Conservation (phyloP, 495 filamentous ascomycete genomes). For the Penicillium ochrochloron region DNA sequence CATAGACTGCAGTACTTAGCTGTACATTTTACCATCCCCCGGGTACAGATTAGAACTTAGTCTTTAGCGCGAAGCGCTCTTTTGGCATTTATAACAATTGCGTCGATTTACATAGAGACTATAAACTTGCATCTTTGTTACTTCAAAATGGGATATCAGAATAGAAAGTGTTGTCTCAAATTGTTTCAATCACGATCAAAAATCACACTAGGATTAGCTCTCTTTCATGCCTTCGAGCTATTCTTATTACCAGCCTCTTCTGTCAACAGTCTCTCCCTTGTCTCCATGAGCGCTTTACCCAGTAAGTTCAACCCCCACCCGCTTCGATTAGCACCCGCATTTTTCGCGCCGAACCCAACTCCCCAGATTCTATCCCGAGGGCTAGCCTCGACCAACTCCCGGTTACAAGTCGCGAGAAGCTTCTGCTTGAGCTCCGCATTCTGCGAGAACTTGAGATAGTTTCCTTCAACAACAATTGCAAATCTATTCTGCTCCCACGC, state of each 20-base stretch:
- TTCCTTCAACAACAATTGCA: neutral
- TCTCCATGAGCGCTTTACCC: conserved; percentile 1
- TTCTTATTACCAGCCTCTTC: neutral
- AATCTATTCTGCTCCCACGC: conserved; percentile 3
- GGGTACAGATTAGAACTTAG: neutral
- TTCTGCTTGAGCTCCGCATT: conserved; percentile 1
- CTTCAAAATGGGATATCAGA: neutral
- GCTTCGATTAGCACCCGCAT: conserved; percentile 5
- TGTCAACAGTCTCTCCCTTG: neutral
- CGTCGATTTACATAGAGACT: too few relatives aligned
- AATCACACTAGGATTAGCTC: too few relatives aligned
- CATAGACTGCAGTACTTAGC: conserved; percentile 6
- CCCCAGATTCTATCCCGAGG: conserved; percentile 3
- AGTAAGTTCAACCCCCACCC: conserved; percentile 2
- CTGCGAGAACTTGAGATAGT: conserved; percentile 8
- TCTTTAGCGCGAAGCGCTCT: neutral
- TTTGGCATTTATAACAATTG: neutral
- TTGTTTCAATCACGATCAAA: neutral
- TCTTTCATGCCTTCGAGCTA: neutral
- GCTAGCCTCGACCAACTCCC: conserved; percentile 6
- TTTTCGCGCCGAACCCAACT: neutral
- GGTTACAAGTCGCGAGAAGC: neutral
- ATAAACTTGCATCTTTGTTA: too few relatives aligned
- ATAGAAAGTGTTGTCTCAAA: neutral
- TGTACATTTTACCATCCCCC: neutral